Conservation (phyloP, 164 flowering plant species). For the Saururus chinensis region DNA sequence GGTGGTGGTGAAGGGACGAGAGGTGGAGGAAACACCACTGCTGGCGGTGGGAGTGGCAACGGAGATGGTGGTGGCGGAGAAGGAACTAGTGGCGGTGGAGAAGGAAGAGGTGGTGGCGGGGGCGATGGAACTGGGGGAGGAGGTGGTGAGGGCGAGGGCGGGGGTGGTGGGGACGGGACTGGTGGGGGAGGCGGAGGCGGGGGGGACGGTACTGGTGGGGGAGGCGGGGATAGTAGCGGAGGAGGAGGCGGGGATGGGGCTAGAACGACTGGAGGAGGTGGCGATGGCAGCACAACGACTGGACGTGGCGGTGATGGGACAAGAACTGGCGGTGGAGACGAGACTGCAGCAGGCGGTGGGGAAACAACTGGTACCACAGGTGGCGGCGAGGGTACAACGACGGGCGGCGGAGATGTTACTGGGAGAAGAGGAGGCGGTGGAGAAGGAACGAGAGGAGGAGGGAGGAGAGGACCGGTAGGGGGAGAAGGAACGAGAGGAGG, state of each 20-base stretch:
- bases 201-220: slow-evolving; percentile 5
- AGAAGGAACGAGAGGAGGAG: background rate
- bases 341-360: slow-evolving; percentile 4
- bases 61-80: background rate
- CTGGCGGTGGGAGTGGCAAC: background rate
- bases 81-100: slow-evolving; percentile 3
- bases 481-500: slow-evolving; percentile 4
- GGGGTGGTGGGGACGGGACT: background rate
- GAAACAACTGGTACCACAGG: background rate
- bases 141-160: background rate
- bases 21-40: background rate
- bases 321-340: slow-evolving; percentile 5
- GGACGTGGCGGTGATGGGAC: slow-evolving; percentile 1
- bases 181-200: background rate
- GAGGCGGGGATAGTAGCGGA: background rate
- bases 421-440: slow-evolving; percentile 5
- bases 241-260: slow-evolving; percentile 12
- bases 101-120: slow-evolving; percentile 5
- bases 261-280: slow-evolving; percentile 3
- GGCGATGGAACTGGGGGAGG: background rate
- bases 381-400: slow-evolving; percentile 2
- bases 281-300: slow-evolving; percentile 5
- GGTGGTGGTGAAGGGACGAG: slow-evolving; percentile 11
- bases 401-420: slow-evolving; percentile 4
- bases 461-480: background rate